Conservation (phyloP, 2,329 filamentous ascomycete genomes). For the Pseudopyrenochaeta lycopersici region DNA sequence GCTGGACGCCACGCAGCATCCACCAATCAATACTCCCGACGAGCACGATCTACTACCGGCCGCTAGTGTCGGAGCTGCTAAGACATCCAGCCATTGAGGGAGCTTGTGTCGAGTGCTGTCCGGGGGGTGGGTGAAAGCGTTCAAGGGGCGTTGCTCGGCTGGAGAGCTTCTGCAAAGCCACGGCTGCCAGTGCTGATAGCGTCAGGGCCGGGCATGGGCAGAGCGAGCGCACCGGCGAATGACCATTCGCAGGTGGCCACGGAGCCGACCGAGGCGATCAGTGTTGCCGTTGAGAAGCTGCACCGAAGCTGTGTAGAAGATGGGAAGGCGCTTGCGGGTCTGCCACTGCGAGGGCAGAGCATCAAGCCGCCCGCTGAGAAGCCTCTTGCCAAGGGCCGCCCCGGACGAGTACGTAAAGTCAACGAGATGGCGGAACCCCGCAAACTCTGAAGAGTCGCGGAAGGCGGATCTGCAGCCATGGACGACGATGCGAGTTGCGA, state of each 20-base stretch:
- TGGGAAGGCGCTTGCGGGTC: slow-evolving; percentile 32
- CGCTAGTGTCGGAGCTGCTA: slow-evolving; percentile 45
- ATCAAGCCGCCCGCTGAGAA: slow-evolving; percentile 35
- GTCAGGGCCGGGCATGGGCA: slow-evolving; percentile 32
- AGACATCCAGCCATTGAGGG: slow-evolving; percentile 39
- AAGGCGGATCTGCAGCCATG: slow-evolving; percentile 21
- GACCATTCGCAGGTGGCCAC: slow-evolving; percentile 20
- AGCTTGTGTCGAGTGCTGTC: slow-evolving; percentile 19
- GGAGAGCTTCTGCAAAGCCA: slow-evolving; percentile 34
- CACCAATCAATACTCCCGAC: slow-evolving; percentile 35
- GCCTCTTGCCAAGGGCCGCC: slow-evolving; percentile 27
- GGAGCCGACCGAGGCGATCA: slow-evolving; percentile 47
- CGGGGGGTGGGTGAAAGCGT: slow-evolving; percentile 25
- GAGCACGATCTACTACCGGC: slow-evolving; percentile 43
- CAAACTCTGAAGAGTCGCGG: slow-evolving; percentile 20
- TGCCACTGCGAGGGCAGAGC: slow-evolving; percentile 27
- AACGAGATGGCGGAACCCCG: slow-evolving; percentile 23
- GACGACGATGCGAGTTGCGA: slow-evolving; percentile 5
- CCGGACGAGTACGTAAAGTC: slow-evolving; percentile 18
- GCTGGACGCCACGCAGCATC: slow-evolving; percentile 39
- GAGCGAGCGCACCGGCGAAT: slow-evolving; percentile 30
- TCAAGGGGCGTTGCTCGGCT: slow-evolving; percentile 34
- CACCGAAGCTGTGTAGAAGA: slow-evolving; percentile 49
- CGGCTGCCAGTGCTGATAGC: slow-evolving; percentile 34
- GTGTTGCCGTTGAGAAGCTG: slow-evolving; percentile 38